phyloP scores from a whole-genome alignment of 1,139 yeast species.

The Blastobotrys serpentis region DNA sequence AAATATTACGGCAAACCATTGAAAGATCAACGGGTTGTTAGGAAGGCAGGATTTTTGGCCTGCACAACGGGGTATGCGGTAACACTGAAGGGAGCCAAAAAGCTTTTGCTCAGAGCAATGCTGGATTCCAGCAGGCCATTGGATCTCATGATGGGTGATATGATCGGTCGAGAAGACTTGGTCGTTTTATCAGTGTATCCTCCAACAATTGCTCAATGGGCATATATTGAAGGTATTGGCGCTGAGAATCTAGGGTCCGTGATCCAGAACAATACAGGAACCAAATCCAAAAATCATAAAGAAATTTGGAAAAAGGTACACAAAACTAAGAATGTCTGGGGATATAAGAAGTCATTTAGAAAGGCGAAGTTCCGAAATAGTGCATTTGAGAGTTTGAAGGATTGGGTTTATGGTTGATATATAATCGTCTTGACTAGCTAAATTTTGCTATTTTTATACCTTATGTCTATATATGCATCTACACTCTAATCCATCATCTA shows the following conservation, averaged over 20 bases:
- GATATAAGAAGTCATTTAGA: slow-evolving; percentile 1
- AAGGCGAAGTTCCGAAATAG: slow-evolving; percentile 4
- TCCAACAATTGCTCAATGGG: slow-evolving; percentile 22
- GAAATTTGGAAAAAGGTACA: slow-evolving; percentile 5
- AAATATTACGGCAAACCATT: slow-evolving; percentile 8
- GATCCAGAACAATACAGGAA: slow-evolving; percentile 10
- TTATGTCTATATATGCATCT: too few relatives aligned
- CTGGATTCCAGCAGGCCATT: slow-evolving; percentile 23
- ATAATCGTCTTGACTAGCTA: neutral
- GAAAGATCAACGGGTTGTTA: slow-evolving; percentile 15
- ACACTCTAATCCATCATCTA: too few relatives aligned
- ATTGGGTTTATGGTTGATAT: neutral
- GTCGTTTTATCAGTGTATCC: slow-evolving; percentile 21
- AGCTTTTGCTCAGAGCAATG: slow-evolving; percentile 21
- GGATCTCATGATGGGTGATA: slow-evolving; percentile 21
- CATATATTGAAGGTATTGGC: slow-evolving; percentile 22
- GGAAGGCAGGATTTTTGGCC: slow-evolving; percentile 15
- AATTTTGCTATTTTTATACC: too few relatives aligned
- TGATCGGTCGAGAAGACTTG: slow-evolving; percentile 16
- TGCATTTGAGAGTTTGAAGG: neutral
- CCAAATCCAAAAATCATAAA: neutral
- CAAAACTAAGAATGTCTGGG: slow-evolving; percentile 1
- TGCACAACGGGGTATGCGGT: slow-evolving; percentile 27
- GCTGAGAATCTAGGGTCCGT: slow-evolving; percentile 20
- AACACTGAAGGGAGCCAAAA: slow-evolving; percentile 21